Conservation (phyloP, 192 early-diverging fungal genomes). For the Coemansia pectinata region DNA sequence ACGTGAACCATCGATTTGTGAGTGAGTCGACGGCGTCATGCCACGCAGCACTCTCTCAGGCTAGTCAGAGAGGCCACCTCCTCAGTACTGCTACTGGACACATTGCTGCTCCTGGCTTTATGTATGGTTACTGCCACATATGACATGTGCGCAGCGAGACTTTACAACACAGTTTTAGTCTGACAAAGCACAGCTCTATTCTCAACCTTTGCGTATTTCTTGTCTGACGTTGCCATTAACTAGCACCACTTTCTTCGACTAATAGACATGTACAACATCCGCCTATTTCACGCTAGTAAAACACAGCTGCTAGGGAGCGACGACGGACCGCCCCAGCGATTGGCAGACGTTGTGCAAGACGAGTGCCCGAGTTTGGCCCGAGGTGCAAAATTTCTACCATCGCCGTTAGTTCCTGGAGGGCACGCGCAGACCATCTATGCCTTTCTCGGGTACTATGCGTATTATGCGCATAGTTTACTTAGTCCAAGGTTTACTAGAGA, state of each 20-base stretch:
- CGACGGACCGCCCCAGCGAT: not conserved
- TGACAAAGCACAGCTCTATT: not conserved
- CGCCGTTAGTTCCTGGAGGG: slow-evolving; percentile 71
- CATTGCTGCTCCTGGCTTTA: not conserved
- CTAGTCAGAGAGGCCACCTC: not conserved
- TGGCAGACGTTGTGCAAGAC: slow-evolving; percentile 32
- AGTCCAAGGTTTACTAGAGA: slow-evolving; percentile 52
- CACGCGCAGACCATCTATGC: slow-evolving; percentile 73
- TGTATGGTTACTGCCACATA: not conserved
- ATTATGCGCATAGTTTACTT: slow-evolving; percentile 52
- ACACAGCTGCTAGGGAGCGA: slow-evolving; percentile 8
- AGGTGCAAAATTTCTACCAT: slow-evolving; percentile 61
- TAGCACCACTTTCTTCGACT: not conserved
- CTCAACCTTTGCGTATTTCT: not conserved
- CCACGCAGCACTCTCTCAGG: not conserved
- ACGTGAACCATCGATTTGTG: not conserved
- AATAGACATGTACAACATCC: slow-evolving; percentile 31
- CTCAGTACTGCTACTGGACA: slow-evolving; percentile 2
- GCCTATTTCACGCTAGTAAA: slow-evolving; percentile 34
- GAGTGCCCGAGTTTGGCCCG: slow-evolving; percentile 61
- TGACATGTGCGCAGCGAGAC: not conserved
- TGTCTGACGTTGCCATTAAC: not conserved
- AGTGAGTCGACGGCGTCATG: not conserved
- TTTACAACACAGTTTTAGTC: not conserved
- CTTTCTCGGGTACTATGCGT: slow-evolving; percentile 49